Percentiles rank a stretch among this genome's conserved stretches.
Conservation (phyloP, 345 rosid species). For the Capsella bursapastoris region DNA sequence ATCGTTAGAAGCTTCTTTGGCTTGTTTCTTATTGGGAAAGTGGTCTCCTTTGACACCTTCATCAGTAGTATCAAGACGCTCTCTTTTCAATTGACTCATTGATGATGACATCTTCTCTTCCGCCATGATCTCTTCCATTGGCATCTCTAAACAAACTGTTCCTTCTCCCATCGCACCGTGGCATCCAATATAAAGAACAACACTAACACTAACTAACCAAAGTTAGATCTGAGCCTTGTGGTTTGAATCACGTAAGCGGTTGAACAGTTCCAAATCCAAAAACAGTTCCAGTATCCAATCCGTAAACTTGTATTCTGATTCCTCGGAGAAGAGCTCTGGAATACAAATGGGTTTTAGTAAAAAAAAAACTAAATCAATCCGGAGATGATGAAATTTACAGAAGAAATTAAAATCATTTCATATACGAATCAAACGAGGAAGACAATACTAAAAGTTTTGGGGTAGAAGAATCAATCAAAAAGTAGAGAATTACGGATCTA, state of each 20-base stretch:
- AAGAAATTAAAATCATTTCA: conserved; percentile 14
- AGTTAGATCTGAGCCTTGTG: conserved; percentile 36
- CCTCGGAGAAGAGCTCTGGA: neutral
- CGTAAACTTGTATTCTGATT: conserved; percentile 5
- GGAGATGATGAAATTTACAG: conserved; percentile 17
- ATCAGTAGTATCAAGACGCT: conserved; percentile 40
- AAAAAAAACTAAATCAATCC: conserved; percentile 16
- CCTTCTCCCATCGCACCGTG: conserved; percentile 40
- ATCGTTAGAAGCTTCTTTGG: conserved; percentile 69
- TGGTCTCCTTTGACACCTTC: conserved; percentile 42
- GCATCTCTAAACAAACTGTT: conserved; percentile 50
- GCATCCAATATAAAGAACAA: conserved; percentile 40
- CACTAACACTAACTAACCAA: conserved; percentile 13
- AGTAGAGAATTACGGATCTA: conserved; percentile 47
- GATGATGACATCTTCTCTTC: conserved; percentile 32
- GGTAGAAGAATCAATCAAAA: neutral
- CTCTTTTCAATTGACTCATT: conserved; percentile 55
- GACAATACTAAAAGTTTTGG: neutral
- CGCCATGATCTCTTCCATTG: conserved; percentile 34
- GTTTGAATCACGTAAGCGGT: conserved; percentile 8
- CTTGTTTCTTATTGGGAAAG: conserved; percentile 61
- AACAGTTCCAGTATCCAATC: conserved; percentile 14
- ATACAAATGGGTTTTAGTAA: neutral
- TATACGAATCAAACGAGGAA: conserved; percentile 23
- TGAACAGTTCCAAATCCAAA: conserved; percentile 22